A percentile compares a stretch with the other conserved stretches of the same genome.
Evolutionary conservation across 2,329 filamentous ascomycete genomes (phyloP).

Genomic region (Fonsecaea monophora): DNA sequence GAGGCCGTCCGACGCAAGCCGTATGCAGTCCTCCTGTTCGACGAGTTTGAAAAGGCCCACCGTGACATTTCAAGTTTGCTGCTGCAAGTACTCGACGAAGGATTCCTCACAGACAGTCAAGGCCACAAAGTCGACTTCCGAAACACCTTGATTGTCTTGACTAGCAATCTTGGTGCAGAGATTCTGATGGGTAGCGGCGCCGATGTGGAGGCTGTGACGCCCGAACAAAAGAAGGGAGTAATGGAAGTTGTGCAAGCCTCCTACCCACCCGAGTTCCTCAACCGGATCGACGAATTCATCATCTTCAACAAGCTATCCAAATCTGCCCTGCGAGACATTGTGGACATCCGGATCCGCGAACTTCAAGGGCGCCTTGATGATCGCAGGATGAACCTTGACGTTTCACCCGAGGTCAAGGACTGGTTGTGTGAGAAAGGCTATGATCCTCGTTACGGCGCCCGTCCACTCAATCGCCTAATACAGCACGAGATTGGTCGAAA

Average conservation of each 20-base stretch:
- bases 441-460: constrained; percentile 87
- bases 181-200: constrained; percentile 79
- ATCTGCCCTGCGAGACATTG: constrained; percentile 83
- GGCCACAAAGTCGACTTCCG: constrained; percentile 96
- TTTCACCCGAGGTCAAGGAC: constrained; percentile 73
- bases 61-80: constrained; percentile 91
- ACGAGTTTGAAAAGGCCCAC: constrained; percentile 98
- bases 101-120: constrained; percentile 92
- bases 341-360: constrained; percentile 87
- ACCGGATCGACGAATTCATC: constrained; percentile 96
- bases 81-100: constrained; percentile 93
- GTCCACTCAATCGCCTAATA: constrained; percentile 89
- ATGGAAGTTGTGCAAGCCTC: constrained; percentile 81
- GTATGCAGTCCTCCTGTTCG: constrained; percentile 91
- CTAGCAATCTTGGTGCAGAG: constrained; percentile 91
- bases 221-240: constrained; percentile 76
- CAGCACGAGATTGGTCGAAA: constrained; percentile 87
- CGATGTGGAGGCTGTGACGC: constrained; percentile 70
- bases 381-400: constrained; percentile 77
- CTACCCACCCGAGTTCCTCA: constrained; percentile 92
- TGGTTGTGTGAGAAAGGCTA: constrained; percentile 93
- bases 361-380: constrained; percentile 84
- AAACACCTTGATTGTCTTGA: constrained; percentile 95
- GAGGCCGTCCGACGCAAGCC: constrained; percentile 94
- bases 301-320: constrained; percentile 86